These are phyloP conservation scores for Penicillium occitanis DNA, from an alignment of 2,329 filamentous ascomycete genomes.

Conservation along the genomic window DNA sequence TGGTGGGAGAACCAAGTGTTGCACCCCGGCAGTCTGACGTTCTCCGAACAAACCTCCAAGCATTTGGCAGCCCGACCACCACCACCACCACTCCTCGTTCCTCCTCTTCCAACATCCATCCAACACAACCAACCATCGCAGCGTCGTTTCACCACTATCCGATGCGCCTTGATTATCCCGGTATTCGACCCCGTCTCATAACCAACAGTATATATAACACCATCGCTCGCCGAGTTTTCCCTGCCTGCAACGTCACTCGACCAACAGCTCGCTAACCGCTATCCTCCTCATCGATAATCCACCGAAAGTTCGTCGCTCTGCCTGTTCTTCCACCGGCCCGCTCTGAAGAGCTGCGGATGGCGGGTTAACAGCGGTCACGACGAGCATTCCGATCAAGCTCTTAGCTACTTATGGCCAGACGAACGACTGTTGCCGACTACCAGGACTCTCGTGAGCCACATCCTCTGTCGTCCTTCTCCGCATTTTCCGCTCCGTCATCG, in stretches of 20 bases:
- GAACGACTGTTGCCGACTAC: slow-evolving; percentile 45
- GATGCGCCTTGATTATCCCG: slow-evolving; percentile 16
- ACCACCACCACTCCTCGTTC: slow-evolving; percentile 24
- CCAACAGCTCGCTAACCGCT: slow-evolving; percentile 13
- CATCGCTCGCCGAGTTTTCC: slow-evolving; percentile 19
- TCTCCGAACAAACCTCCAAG: slow-evolving; percentile 32
- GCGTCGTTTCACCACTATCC: slow-evolving; percentile 22
- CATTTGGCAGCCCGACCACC: slow-evolving; percentile 20
- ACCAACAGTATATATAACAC: slow-evolving; percentile 5
- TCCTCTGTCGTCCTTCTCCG: slow-evolving; percentile 34
- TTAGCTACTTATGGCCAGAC: slow-evolving; percentile 49
- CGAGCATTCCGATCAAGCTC: slow-evolving; percentile 34
- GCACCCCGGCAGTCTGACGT: slow-evolving; percentile 38
- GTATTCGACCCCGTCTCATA: slow-evolving; percentile 14
- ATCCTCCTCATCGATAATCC: slow-evolving; percentile 5
- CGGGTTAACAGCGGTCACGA: slow-evolving; percentile 42
- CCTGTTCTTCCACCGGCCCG: slow-evolving; percentile 27
- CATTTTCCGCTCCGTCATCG: slow-evolving; percentile 32
- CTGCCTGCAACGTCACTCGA: slow-evolving; percentile 16
- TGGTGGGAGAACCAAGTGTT: slow-evolving; percentile 22
- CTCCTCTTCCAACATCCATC: neutral
- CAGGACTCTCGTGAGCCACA: slow-evolving; percentile 46
- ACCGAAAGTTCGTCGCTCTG: slow-evolving; percentile 21
- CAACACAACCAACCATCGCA: slow-evolving; percentile 7
- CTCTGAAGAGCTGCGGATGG: slow-evolving; percentile 41